Conservation (phyloP, 139 green algal species). For the Parachlorella kessleri region DNA sequence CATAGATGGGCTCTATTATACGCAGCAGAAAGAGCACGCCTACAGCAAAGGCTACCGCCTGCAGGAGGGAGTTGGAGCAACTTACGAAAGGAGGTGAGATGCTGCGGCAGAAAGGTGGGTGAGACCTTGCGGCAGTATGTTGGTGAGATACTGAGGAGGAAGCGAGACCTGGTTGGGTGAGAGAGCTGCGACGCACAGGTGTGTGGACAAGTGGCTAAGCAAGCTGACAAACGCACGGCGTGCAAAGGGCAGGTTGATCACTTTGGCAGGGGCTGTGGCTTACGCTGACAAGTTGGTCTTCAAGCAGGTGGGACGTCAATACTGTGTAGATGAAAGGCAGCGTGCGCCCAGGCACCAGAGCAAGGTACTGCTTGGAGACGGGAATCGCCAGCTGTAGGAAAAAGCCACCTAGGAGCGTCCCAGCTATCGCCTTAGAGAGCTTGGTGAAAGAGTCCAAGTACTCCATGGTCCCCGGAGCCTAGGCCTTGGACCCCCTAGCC, state of each 20-base stretch:
- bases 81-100: not conserved
- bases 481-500: too few species aligned
- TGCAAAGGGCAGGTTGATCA: too few species aligned
- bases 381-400: constrained; percentile 18
- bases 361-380: constrained; percentile 10
- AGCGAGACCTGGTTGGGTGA: too few species aligned
- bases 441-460: not conserved
- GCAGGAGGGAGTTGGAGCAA: not conserved
- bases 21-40: constrained; percentile 72
- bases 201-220: too few species aligned
- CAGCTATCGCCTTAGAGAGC: not conserved
- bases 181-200: too few species aligned
- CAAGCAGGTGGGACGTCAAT: constrained; percentile 41
- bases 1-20: constrained; percentile 86
- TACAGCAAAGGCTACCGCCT: constrained; percentile 65
- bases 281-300: constrained; percentile 34
- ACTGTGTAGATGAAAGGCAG: constrained; percentile 44
- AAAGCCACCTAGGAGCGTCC: not conserved
- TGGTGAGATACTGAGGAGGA: not conserved
- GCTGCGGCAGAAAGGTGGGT: not conserved
- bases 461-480: too few species aligned
- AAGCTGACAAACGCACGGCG: too few species aligned
- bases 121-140: not conserved
- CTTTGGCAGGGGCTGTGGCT: constrained; percentile 2
- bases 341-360: constrained; percentile 34